Conservation (phyloP, 1,139 yeast genomes). For the Candida albicans region DNA sequence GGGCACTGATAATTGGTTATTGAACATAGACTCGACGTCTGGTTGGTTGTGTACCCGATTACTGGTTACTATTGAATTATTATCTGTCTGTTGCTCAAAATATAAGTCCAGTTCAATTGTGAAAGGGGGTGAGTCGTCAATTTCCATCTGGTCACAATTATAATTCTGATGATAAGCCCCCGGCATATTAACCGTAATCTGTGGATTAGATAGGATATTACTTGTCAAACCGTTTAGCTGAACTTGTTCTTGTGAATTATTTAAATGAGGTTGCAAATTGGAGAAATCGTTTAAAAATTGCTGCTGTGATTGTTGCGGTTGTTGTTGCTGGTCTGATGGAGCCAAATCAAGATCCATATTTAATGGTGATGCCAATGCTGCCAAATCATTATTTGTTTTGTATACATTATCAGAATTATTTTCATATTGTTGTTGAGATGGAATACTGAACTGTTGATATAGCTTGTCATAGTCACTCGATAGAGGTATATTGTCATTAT, state of each 20-base stretch:
- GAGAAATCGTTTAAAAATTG: constrained; percentile 1
- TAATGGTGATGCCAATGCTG: constrained; percentile 12
- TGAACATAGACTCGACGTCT: constrained; percentile 12
- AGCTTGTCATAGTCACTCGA: constrained; percentile 6
- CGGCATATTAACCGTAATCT: constrained; percentile 22
- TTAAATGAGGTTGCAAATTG: neutral
- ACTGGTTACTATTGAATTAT: constrained; percentile 15
- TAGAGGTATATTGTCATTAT: neutral
- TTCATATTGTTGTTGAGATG: neutral
- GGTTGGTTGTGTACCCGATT: constrained; percentile 9
- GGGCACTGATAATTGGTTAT: constrained; percentile 11
- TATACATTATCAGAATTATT: neutral
- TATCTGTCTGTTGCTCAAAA: constrained; percentile 17
- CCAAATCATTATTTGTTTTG: neutral
- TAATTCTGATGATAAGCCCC: constrained; percentile 27
- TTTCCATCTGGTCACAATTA: constrained; percentile 32
- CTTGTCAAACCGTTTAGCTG: too few species aligned
- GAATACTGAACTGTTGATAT: constrained; percentile 6
- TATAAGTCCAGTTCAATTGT: constrained; percentile 36
- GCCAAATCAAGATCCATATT: constrained; percentile 12
- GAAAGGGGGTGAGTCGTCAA: constrained; percentile 43
- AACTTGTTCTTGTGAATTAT: constrained; percentile 1
- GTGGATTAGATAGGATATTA: constrained; percentile 4
- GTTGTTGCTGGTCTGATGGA: constrained; percentile 6
- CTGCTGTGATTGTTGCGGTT: constrained; percentile 3